Evolutionary conservation across 2,329 filamentous ascomycete genomes (phyloP).

Genomic region (Xenosphaeropsis pyriputrescens): DNA sequence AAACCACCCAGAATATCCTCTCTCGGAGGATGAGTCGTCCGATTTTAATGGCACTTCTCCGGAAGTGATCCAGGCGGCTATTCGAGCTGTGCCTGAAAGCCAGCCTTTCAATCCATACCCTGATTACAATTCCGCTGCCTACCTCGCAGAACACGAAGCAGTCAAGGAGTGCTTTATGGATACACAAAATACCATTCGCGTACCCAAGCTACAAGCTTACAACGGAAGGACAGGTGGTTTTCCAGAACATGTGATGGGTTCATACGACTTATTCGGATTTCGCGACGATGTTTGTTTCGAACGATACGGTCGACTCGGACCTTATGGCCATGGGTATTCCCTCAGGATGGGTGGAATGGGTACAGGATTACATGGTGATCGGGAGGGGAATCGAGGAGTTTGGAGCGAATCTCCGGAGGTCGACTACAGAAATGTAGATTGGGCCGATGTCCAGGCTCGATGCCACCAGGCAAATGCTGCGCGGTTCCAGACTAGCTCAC

Average conservation of each 20-base stretch:
- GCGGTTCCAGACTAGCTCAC: constrained; percentile 37
- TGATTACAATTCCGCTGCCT: constrained; percentile 31
- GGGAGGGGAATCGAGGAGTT: constrained; percentile 63
- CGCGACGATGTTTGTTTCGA: constrained; percentile 87
- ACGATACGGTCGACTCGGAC: constrained; percentile 71
- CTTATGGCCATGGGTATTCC: constrained; percentile 84
- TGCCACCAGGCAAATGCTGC: constrained; percentile 58
- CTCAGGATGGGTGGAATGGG: constrained; percentile 65
- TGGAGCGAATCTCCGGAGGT: constrained; percentile 61
- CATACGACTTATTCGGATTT: constrained; percentile 65
- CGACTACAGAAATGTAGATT: constrained; percentile 63
- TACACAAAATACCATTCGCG: constrained; percentile 40
- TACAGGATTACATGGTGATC: constrained; percentile 72
- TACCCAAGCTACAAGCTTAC: constrained; percentile 61
- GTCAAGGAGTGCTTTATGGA: constrained; percentile 72
- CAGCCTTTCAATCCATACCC: constrained; percentile 48
- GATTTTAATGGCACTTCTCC: constrained; percentile 21
- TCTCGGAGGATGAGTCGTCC: constrained; percentile 41
- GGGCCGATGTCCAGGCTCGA: constrained; percentile 62
- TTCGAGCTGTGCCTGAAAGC: constrained; percentile 27
- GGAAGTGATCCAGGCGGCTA: constrained; percentile 18
- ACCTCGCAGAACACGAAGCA: constrained; percentile 29
- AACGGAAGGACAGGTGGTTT: constrained; percentile 71
- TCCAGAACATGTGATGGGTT: constrained; percentile 75
- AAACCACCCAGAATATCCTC: constrained; percentile 72